A percentile compares a stretch with the other conserved stretches of the same genome.
These are phyloP conservation scores for Xylaria digitata DNA, from an alignment of 2,329 filamentous ascomycete species.

Conservation along the genomic window DNA sequence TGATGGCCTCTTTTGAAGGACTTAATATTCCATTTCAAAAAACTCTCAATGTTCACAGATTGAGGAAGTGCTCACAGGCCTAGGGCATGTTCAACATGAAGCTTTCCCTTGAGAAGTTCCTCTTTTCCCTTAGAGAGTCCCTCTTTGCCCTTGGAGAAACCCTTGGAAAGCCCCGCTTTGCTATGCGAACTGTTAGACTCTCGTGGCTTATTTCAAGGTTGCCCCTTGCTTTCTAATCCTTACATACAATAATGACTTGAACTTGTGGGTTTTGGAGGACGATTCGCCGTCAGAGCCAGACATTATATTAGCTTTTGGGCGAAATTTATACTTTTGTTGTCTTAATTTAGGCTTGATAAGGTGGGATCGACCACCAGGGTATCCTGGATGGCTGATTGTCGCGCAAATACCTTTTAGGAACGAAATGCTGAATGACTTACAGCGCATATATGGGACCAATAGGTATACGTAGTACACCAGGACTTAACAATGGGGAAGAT, in stretches of 20 bases:
- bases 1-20: constrained; percentile 32
- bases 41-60: neutral
- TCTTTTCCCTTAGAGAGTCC: constrained; percentile 33
- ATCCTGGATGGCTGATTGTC: constrained; percentile 19
- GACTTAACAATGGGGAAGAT: neutral
- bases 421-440: constrained; percentile 14
- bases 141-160: constrained; percentile 33
- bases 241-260: constrained; percentile 40
- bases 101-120: constrained; percentile 36
- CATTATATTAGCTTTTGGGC: constrained; percentile 28
- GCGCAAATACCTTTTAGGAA: neutral
- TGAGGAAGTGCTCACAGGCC: constrained; percentile 36
- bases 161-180: constrained; percentile 35
- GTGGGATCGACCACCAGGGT: constrained; percentile 5
- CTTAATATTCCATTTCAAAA: constrained; percentile 23
- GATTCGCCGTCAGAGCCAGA: constrained; percentile 27
- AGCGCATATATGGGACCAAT: constrained; percentile 8
- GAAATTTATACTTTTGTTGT: constrained; percentile 5
- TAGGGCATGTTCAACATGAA: constrained; percentile 37
- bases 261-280: constrained; percentile 27
- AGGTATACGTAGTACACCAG: neutral
- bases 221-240: constrained; percentile 3
- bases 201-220: neutral
- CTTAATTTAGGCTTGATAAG: neutral
- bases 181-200: constrained; percentile 33